These are phyloP conservation scores for Scleroderma citrinum DNA, from an alignment of 768 basidiomycete genomes.

Conservation along the genomic window DNA sequence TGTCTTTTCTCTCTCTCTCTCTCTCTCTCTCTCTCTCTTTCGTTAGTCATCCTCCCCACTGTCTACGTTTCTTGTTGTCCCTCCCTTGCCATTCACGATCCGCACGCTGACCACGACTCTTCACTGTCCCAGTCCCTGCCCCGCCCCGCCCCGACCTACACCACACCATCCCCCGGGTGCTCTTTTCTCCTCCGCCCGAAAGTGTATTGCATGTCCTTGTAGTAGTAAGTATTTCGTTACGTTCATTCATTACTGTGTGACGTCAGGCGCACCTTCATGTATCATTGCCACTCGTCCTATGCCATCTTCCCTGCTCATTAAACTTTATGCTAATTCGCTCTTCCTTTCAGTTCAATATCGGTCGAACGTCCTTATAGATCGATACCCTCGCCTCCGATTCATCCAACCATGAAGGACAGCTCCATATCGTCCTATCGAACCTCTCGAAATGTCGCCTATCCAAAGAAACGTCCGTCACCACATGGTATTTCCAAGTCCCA, in stretches of 20 bases:
- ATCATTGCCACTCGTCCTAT: not conserved
- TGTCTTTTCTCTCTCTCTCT: conserved; percentile 15
- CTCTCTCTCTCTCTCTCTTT: conserved; percentile 17
- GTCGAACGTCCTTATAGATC: conserved; percentile 39
- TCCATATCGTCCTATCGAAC: conserved; percentile 52
- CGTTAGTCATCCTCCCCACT: conserved; percentile 20
- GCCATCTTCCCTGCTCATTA: not conserved
- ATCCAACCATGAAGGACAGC: conserved; percentile 71
- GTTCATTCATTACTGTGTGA: no score
- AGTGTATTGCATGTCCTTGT: conserved; percentile 36
- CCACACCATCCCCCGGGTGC: conserved; percentile 28
- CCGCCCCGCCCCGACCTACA: conserved; percentile 20
- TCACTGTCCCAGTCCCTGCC: conserved; percentile 22
- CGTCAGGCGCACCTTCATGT: no score
- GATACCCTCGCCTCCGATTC: conserved; percentile 23
- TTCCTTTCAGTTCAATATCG: conserved; percentile 35
- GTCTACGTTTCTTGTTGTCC: conserved; percentile 19
- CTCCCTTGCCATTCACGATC: conserved; percentile 27
- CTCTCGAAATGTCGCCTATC: conserved; percentile 63
- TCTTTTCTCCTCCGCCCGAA: conserved; percentile 33
- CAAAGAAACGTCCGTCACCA: conserved; percentile 82
- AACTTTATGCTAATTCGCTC: conserved; percentile 14
- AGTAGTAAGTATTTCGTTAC: conserved; percentile 27
- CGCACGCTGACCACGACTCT: conserved; percentile 35
- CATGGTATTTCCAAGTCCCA: conserved; percentile 68